Base-by-base conservation (phyloP, 1,284 basidiomycete genomes). In the Pyrrhoderma lamaoense region DNA sequence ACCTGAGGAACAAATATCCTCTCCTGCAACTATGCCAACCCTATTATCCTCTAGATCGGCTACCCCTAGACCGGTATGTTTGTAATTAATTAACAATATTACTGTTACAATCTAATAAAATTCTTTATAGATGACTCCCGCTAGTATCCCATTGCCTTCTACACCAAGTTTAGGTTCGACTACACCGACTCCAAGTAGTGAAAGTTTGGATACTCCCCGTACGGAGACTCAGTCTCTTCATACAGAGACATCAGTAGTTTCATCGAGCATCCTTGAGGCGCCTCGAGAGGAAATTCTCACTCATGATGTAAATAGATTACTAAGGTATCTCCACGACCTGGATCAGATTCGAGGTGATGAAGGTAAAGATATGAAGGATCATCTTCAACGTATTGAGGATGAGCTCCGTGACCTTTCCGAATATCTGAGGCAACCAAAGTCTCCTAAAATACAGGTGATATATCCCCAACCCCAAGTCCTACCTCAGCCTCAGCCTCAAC, bases 181-280 rank as follows among this genome's bases (percentile, higher is more conserved):
- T 3, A 63, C 68, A 1, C 57, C 65, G 2, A 62, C 63, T 61
- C 66, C 68, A 1, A 66, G 69, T 7, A 75, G 82, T 1, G 68
- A 85, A 51, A 85, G 79, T 52, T 58, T 85, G 19, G 75, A 74
- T 1, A 87, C 85, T 0, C 85, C 82, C 1, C 71, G 73, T n/a
- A 76, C 76, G 11, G 72, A 76, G 53, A 67, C 63, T 0, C 80
- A 77, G 1, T 85, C 85, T 0, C 75, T 79, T 19, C 72, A 70
- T 48, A 75, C 76, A 1, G n/a, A 49, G 14, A 49, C 46, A 21
- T 49, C 51, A n/a, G 51, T 52, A 19, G 46, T 8, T 7, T 42
- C 69, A 8, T 73, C 71, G 3, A 63, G 67, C 18, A 61, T 35
- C 54, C 51, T 35, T 44, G 57, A 43, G 56, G 59, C 21, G 54